Evolutionary conservation across 2,329 filamentous ascomycete genomes (phyloP), one percentile per base, ranked within the genome.

Genomic region (Penicillium sp.): DNA sequence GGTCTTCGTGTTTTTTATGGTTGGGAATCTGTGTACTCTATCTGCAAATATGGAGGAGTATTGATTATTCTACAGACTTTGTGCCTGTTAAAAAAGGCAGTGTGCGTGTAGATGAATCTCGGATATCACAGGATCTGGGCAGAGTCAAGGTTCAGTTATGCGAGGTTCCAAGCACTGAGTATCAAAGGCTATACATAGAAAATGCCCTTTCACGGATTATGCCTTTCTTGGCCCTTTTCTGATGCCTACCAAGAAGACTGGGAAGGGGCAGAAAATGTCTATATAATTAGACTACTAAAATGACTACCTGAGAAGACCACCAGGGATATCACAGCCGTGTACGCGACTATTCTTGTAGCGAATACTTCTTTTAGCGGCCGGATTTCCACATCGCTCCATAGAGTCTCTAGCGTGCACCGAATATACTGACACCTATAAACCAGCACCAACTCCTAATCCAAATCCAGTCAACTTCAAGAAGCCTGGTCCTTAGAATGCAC

Each of bases 401-500:
- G 12, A 12, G 9, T 40, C 7, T 22, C 7, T 22, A 22, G 40
- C 24, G 6, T 21, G 7, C 26, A 21, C 26, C 12, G 29, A 29
- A 6, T 21, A 29, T 15, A 19, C 10, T 6, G 13, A 42, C 17
- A 22, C 39, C 24, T 19, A 9, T 29, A 43, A 32, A 22, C 6
- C 8, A 24, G 9, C 8, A 21, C 33, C 17, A 29, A 38, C 17
- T 37, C 24, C 8, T n/a, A 44, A 38, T 24, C 31, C 3, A 12
- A 38, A 40, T 12, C 3, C 3, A 33, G 21, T 3, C 6, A 39
- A 21, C 6, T 26, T 58, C 42, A 57, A 24, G 43, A 45, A 26
- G 34, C 51, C 52, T 56, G 67, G n/a, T 57, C 59, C 57, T 74
- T 74, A 13, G 68, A 70, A 43, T 88, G 79, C 2, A 95, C 89